Percentiles rank a stretch among this genome's conserved stretches.
Evolutionary conservation across 345 rosid genomes (phyloP).

Genomic region (Pistacia atlantica): DNA sequence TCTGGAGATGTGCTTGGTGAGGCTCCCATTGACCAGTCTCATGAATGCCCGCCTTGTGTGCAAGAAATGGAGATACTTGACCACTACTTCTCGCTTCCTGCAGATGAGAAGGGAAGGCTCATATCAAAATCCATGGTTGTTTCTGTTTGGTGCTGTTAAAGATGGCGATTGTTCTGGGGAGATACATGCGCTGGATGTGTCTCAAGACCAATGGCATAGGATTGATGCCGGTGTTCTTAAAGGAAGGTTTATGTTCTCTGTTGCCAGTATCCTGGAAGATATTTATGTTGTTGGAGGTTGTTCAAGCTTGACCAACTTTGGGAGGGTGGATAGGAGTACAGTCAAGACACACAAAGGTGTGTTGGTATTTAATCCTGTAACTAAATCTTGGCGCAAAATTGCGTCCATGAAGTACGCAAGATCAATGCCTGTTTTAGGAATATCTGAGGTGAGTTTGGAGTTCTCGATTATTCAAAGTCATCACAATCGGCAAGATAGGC

Average conservation of each 20-base stretch:
- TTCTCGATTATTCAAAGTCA: conserved; percentile 48
- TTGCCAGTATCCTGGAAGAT: conserved; percentile 72
- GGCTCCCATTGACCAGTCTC: conserved; percentile 81
- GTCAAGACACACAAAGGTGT: conserved; percentile 85
- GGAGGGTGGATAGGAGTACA: conserved; percentile 79
- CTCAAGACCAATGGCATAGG: conserved; percentile 78
- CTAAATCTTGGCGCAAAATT: conserved; percentile 79
- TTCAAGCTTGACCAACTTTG: conserved; percentile 64
- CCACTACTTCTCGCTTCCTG: conserved; percentile 68
- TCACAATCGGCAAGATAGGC: conserved; percentile 73
- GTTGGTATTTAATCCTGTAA: conserved; percentile 71
- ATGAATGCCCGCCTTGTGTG: conserved; percentile 93
- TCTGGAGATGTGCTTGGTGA: conserved; percentile 86
- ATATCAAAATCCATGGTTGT: conserved; percentile 84
- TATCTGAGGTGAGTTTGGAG: conserved; percentile 66
- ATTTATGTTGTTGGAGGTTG: conserved; percentile 87
- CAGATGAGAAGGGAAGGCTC: conserved; percentile 72
- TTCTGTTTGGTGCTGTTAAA: conserved; percentile 81
- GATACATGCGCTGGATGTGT: conserved; percentile 75
- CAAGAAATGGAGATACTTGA: conserved; percentile 87
- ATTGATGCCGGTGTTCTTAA: conserved; percentile 63
- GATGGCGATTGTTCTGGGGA: conserved; percentile 84
- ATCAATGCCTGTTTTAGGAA: conserved; percentile 78
- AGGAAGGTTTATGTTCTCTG: conserved; percentile 90
- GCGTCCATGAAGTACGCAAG: conserved; percentile 88